These are phyloP conservation scores for Delphinella strobiligena DNA, from an alignment of 2,329 filamentous ascomycete species.

Conservation along the genomic window DNA sequence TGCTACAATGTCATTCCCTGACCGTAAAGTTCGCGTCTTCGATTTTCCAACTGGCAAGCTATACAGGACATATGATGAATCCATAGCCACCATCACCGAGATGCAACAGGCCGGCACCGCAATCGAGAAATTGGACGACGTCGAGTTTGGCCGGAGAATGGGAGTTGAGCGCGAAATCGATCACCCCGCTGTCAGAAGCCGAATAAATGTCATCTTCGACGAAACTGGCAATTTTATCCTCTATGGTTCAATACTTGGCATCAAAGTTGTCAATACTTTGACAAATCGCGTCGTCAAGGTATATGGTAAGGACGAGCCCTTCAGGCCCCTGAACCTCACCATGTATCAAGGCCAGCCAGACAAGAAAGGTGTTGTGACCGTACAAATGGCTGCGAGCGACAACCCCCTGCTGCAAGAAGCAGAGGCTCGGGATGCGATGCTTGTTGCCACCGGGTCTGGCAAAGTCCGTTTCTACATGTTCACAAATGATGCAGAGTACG, in stretches of 20 bases:
- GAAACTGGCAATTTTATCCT: constrained; percentile 92
- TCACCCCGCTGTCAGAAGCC: constrained; percentile 51
- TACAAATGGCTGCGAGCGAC: constrained; percentile 91
- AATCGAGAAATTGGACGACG: constrained; percentile 67
- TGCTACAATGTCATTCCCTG: constrained; percentile 80
- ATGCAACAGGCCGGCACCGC: constrained; percentile 94
- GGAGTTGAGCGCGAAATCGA: constrained; percentile 82
- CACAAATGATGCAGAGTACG: constrained; percentile 65
- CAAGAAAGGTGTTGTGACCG: constrained; percentile 84
- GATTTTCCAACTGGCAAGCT: constrained; percentile 84
- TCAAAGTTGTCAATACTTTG: constrained; percentile 92
- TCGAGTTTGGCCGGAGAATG: constrained; percentile 83
- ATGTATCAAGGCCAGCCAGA: constrained; percentile 93
- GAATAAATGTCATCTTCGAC: constrained; percentile 83
- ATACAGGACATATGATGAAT: constrained; percentile 89
- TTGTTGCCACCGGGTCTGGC: constrained; percentile 69
- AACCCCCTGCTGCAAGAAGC: constrained; percentile 91
- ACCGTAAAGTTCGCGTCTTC: constrained; percentile 85
- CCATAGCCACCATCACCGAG: constrained; percentile 72
- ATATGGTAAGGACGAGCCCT: constrained; percentile 80
- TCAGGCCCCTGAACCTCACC: constrained; percentile 69
- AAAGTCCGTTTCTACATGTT: constrained; percentile 98
- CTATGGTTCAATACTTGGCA: constrained; percentile 82
- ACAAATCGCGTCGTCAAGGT: constrained; percentile 87
- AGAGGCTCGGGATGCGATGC: constrained; percentile 78